These are phyloP conservation scores for Paracoccidioides brasiliensis DNA, from an alignment of 2,329 filamentous ascomycete species.

Conservation along the genomic window DNA sequence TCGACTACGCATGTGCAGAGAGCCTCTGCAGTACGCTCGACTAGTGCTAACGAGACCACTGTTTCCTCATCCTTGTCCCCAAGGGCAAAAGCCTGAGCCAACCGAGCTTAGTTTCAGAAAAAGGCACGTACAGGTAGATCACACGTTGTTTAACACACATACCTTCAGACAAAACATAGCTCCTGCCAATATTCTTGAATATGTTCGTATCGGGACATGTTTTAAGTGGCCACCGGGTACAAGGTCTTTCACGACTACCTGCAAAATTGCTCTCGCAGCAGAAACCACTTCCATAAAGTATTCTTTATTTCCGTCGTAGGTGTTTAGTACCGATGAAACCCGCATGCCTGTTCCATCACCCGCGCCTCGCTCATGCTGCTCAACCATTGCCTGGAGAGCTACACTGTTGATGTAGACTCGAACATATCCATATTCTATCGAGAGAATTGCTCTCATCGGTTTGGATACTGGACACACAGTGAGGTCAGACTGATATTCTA, in stretches of 20 bases:
- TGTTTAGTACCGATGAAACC: constrained; percentile 11
- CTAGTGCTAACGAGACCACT: constrained; percentile 36
- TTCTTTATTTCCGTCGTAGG: constrained; percentile 33
- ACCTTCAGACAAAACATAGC: constrained; percentile 45
- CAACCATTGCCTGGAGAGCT: constrained; percentile 45
- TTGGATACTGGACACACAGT: constrained; percentile 45
- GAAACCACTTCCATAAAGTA: constrained; percentile 44
- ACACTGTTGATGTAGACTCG: constrained; percentile 34
- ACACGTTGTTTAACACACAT: constrained; percentile 3
- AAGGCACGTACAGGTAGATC: background rate
- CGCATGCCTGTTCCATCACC: constrained; percentile 8
- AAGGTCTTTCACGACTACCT: constrained; percentile 40
- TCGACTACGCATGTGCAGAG: constrained; percentile 44
- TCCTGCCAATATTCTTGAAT: constrained; percentile 44
- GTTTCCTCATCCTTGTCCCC: constrained; percentile 44
- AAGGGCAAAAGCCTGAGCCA: constrained; percentile 37
- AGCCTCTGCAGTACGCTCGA: constrained; percentile 39
- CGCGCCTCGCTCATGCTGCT: constrained; percentile 16
- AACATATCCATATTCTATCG: constrained; percentile 41
- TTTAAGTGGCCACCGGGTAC: constrained; percentile 39
- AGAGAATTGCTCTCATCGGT: constrained; percentile 33
- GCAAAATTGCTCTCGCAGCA: constrained; percentile 40
- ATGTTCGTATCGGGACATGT: constrained; percentile 44
- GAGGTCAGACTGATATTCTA: background rate
- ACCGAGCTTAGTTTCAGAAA: constrained; percentile 5